phyloP scores from a whole-genome alignment of 2,329 filamentous ascomycete species.

The Emmonsiellopsis sp. region DNA sequence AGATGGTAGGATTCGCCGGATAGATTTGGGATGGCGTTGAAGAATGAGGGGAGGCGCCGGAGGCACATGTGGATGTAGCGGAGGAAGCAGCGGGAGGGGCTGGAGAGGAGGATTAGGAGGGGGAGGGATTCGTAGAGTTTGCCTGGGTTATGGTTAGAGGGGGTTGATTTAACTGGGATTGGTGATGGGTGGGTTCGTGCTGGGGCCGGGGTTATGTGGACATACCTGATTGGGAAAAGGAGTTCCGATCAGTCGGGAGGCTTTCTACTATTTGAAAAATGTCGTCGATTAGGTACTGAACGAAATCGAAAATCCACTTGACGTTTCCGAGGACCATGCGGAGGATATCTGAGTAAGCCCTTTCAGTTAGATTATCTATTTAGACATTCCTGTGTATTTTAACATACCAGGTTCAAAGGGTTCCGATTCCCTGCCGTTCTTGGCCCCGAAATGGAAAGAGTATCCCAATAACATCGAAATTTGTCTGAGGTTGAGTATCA shows the following conservation, averaged over 20 bases:
- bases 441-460: constrained; percentile 52
- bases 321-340: constrained; percentile 63
- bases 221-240: constrained; percentile 28
- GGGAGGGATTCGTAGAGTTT: constrained; percentile 25
- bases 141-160: constrained; percentile 25
- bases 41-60: constrained; percentile 41
- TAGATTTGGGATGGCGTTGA: constrained; percentile 30
- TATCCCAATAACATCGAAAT: constrained; percentile 53
- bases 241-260: constrained; percentile 3
- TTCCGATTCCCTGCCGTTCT: constrained; percentile 37
- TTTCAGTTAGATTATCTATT: background rate
- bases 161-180: constrained; percentile 10
- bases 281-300: constrained; percentile 46
- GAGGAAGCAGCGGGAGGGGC: constrained; percentile 63
- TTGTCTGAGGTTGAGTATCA: constrained; percentile 65
- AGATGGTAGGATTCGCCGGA: constrained; percentile 30
- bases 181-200: background rate
- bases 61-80: constrained; percentile 59
- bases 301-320: constrained; percentile 65
- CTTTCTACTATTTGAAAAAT: constrained; percentile 38
- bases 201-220: background rate
- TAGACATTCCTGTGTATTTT: background rate
- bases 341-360: constrained; percentile 50
- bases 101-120: constrained; percentile 57
- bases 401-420: constrained; percentile 49